Base-by-base conservation (phyloP, 208 protist genomes). In the Crithidia brevicula region DNA sequence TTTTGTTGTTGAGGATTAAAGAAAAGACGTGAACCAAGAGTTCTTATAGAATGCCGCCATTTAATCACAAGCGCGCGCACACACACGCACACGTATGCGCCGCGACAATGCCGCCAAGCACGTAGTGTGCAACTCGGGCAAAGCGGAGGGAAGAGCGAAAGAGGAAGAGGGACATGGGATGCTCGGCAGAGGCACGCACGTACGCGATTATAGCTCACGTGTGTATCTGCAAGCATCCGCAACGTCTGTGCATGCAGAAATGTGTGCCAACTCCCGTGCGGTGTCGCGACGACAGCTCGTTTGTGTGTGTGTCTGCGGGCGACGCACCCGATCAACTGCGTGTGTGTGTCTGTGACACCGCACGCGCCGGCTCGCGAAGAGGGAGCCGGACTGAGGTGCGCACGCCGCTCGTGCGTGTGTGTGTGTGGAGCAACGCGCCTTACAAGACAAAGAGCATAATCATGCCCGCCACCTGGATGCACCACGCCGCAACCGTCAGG, bases 401-500 rank as follows among this genome's bases (percentile, higher is more conserved):
- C 15, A 13, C 36, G 36, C 15, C 36, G 36, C 36, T n/a, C n/a
- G n/a, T n/a, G 16, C 50, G 30, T 4, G 5, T 20, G 20, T 33
- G 33, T 40, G 33, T 58, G 33, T 43, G 52, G 34, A 25, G 52
- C 52, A 11, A 43, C 16, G 28, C 52, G 52, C 38, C 54, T 58
- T 65, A 69, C 31, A 54, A 9, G 7, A 61, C 54, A 16, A 82
- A 40, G 28, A 82, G 53, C 22, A 81, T 45, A 31, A 74, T 31
- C 61, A 79, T 43, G 30, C 74, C 72, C 11, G 83, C 40, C 30
- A 85, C 46, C 67, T 85, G 74, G 34, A 81, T 51, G 67, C 66
- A 77, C 74, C 70, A 90, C 34, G 72, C 81, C 8, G 78, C 54
- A 31, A 90, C 42, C 28, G 69, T 79, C 51, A 87, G 20, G 53